Conservation (phyloP, 1,284 basidiomycete genomes). For the Melampsora medusae region DNA sequence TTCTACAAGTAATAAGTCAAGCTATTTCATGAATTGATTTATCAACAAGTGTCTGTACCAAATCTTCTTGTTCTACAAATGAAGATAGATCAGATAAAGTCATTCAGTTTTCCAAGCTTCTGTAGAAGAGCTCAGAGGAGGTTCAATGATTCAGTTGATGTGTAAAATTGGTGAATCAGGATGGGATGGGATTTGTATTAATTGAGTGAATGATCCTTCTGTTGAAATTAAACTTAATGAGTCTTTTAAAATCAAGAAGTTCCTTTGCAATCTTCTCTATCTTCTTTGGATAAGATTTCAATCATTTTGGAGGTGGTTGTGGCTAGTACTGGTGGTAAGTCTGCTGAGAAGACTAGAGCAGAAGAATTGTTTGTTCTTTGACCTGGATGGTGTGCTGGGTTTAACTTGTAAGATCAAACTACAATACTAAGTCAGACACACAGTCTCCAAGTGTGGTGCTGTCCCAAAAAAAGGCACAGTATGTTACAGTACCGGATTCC, state of each 20-base stretch:
- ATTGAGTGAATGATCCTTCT: background rate
- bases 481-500: no score
- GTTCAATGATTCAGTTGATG: constrained; percentile 11
- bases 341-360: constrained; percentile 92
- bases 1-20: constrained; percentile 37
- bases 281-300: constrained; percentile 67
- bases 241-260: constrained; percentile 29
- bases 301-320: constrained; percentile 83
- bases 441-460: no score
- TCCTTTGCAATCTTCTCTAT: constrained; percentile 39
- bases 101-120: constrained; percentile 12
- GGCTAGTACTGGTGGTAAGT: constrained; percentile 84
- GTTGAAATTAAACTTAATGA: constrained; percentile 14
- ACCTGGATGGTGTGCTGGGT: no score
- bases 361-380: no score
- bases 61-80: constrained; percentile 41
- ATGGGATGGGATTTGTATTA: constrained; percentile 40
- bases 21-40: constrained; percentile 17
- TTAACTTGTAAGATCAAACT: no score
- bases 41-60: constrained; percentile 37
- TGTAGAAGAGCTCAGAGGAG: constrained; percentile 5
- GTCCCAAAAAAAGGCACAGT: no score
- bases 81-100: background rate
- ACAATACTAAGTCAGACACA: no score
- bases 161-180: constrained; percentile 38